Evolutionary conservation across 2,329 filamentous ascomycete genomes (phyloP), one percentile per base, ranked within the genome.

Genomic region (Calonectria pseudoreteaudii): DNA sequence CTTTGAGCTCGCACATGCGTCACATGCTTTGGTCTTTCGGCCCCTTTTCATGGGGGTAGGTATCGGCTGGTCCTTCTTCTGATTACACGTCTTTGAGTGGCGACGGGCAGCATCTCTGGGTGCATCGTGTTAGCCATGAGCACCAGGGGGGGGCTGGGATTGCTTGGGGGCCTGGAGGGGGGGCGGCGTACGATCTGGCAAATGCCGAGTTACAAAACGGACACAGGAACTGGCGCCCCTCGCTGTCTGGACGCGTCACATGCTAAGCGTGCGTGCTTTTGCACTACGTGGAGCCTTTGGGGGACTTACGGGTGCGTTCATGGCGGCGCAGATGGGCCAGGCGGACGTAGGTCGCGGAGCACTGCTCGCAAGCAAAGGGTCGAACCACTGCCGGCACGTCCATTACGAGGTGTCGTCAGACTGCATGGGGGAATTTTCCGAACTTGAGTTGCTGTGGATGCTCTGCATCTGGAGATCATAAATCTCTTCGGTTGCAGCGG

Each of bases 321-420:
- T 72, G 70, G n/a, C 70, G 70, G 23, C 70, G 70, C n/a, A 72
- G 70, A 60, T 72, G 70, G 44, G 44, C 52, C 20, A 38, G n/a
- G 4, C 49, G 56, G 8, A 60, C 28, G 56, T 68, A 65, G 13
- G 62, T 49, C 14, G 44, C 49, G n/a, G 56, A 31, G 30, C 70
- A 72, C 13, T 65, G 28, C 11, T 14, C 34, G 38, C 70, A 72
- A 10, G 36, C 23, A 8, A 56, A 68, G 1, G 28, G 53, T 16
- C 56, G 23, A 20, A n/a, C 31, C 11, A 41, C 34, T 28, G 36
- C 34, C 36, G 56, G 38, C 34, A 34, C 31, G 26, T 34, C 41
- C 56, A 62, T 62, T 34, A 41, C 23, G n/a, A 41, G 6, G 34
- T 18, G 56, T 41, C 56, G 31, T 41, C 56, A 62, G 34, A 41